These are phyloP conservation scores for Tetrapisispora namnaoensis DNA, from an alignment of 805 yeast species.

Conservation along the genomic window DNA sequence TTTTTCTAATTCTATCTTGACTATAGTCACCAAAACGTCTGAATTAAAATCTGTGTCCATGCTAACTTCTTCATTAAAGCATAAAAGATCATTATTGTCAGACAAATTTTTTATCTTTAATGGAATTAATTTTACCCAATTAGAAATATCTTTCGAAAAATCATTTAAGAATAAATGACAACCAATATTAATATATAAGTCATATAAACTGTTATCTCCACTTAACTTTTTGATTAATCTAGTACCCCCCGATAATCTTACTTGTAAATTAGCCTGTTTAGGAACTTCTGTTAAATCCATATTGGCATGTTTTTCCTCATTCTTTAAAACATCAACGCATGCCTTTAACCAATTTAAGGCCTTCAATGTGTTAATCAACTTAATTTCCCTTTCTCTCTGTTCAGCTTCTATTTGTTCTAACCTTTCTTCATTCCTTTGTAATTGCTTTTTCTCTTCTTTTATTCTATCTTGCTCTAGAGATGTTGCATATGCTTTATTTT, in stretches of 20 bases:
- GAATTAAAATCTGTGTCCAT: slow-evolving; percentile 7
- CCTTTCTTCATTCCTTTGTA: slow-evolving; percentile 10
- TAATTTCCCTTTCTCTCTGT: slow-evolving; percentile 7
- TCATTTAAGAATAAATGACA: slow-evolving; percentile 17
- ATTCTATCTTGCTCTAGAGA: slow-evolving; percentile 48
- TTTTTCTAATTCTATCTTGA: slow-evolving; percentile 11
- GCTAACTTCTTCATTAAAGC: slow-evolving; percentile 13
- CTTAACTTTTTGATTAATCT: slow-evolving; percentile 21
- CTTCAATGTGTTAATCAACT: slow-evolving; percentile 11
- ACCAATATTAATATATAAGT: slow-evolving; percentile 20
- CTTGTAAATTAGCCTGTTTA: slow-evolving; percentile 21
- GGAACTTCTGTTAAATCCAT: neutral
- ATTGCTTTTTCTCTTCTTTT: slow-evolving; percentile 39
- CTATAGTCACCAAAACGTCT: slow-evolving; percentile 4
- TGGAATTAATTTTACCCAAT: slow-evolving; percentile 48
- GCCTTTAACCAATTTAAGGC: slow-evolving; percentile 18
- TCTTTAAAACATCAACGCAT: slow-evolving; percentile 6
- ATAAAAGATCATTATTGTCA: slow-evolving; percentile 11
- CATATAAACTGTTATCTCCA: slow-evolving; percentile 12
- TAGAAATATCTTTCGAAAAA: slow-evolving; percentile 61
- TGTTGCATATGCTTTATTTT: slow-evolving; percentile 56
- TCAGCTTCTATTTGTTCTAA: slow-evolving; percentile 4
- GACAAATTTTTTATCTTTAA: slow-evolving; percentile 25
- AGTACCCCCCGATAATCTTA: slow-evolving; percentile 25
- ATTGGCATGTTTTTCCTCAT: neutral